phyloP scores from a whole-genome alignment of 495 filamentous ascomycete genomes.

The Penicillium paradoxum region DNA sequence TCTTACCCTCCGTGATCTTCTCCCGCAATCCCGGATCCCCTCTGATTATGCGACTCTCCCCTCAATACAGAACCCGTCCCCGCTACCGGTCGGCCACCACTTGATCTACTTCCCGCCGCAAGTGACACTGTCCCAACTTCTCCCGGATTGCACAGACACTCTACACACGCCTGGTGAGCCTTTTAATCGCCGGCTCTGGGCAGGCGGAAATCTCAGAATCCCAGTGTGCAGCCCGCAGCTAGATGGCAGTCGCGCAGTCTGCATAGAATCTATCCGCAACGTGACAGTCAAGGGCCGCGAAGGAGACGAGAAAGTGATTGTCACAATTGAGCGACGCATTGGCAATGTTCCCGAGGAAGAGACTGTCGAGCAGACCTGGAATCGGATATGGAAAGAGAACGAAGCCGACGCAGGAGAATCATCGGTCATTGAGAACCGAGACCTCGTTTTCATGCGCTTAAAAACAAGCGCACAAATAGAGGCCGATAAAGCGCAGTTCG shows the following conservation, averaged over 20 bases:
- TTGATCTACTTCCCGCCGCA: constrained; percentile 69
- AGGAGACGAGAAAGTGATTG: constrained; percentile 56
- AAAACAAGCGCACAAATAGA: constrained; percentile 32
- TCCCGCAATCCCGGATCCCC: constrained; percentile 28
- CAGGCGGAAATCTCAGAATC: constrained; percentile 54
- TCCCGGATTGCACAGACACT: constrained; percentile 68
- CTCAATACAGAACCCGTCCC: constrained; percentile 29
- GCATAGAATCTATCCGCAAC: constrained; percentile 60
- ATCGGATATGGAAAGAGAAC: constrained; percentile 41
- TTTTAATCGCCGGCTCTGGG: constrained; percentile 73
- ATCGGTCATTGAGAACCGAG: constrained; percentile 48
- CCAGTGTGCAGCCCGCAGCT: constrained; percentile 29
- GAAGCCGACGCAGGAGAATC: constrained; percentile 33
- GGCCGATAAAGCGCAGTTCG: constrained; percentile 26
- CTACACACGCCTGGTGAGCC: constrained; percentile 62
- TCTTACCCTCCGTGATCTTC: constrained; percentile 56
- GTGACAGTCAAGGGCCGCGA: constrained; percentile 51
- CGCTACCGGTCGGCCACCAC: constrained; percentile 52
- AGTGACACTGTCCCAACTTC: constrained; percentile 50
- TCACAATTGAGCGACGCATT: constrained; percentile 52
- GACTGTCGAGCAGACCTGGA: constrained; percentile 29
- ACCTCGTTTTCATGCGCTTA: constrained; percentile 58
- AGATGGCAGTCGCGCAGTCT: constrained; percentile 49
- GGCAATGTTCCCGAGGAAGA: constrained; percentile 34
- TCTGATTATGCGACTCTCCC: constrained; percentile 22